Base-by-base conservation (phyloP, 1,284 basidiomycete genomes). In the Leccinum fallax region DNA sequence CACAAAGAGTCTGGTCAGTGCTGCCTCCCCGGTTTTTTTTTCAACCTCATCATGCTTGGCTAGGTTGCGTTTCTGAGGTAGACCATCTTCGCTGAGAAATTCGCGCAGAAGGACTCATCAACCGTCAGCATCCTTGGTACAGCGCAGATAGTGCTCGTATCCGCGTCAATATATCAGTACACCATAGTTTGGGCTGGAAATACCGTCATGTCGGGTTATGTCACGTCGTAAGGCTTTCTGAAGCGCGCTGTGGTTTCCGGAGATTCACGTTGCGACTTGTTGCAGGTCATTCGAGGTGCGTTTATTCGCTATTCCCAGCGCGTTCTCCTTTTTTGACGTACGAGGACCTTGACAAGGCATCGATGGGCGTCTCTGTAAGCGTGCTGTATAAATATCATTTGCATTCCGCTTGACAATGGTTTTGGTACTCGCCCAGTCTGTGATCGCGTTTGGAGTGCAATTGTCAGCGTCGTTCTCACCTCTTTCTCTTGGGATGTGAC, bases 131-230 rank as follows among this genome's bases (percentile, higher is more conserved):
- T 38, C 21, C 70, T 74, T 28, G 72, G 74, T 19, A 76, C 74
- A 9, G 71, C 61, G 4, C 72, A 74, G 43, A 61, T 71, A 16
- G 57, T 67, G 34, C 72, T 74, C 46, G 73, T 74, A 7, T 66
- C 67, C 15, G 66, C 60, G 1, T 76, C 72, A 38, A 67, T 74
- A 72, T 74, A 76, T 28, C 72, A 76, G 21, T 74, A 74, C 53
- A 75, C 74, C 1, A 69, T 74, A 51, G 34, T 70, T 13, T 75
- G 74, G 69, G 66, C 68, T 10, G 72, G 71, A 1, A 59, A 75
- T 40, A 49, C 55, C 11, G 53, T 46, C 58, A 68, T 71, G 69
- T 63, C 65, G 0, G 60, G 62, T 28, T 62, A 69, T 66, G 69
- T 75, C 57, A 76, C 72, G 8, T 53, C 60, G 73, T 74, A 64